Evolutionary conservation across 352 stramenopile genomes (phyloP), one percentile per base, ranked within the genome.

Genomic region (Globisporangium emineosum): DNA sequence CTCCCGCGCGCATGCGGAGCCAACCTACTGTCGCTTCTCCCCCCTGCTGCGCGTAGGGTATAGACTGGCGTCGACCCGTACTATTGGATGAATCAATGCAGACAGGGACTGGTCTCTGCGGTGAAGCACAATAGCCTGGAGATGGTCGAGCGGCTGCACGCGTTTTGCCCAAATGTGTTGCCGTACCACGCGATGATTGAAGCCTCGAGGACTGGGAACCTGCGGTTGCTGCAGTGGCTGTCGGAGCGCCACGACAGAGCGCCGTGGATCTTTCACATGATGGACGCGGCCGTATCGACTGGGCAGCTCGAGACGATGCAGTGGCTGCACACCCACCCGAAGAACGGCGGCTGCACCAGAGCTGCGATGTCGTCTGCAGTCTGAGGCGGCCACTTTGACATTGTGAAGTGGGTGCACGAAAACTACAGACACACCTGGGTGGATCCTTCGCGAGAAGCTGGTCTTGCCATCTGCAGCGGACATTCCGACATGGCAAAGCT

Each of bases 101-200:
- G n/a, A n/a, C n/a, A n/a, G n/a, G n/a, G n/a, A n/a, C n/a, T n/a
- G n/a, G n/a, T n/a, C n/a, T n/a, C n/a, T n/a, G n/a, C n/a, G n/a
- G n/a, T n/a, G n/a, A n/a, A n/a, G n/a, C n/a, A n/a, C n/a, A n/a
- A n/a, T n/a, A n/a, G n/a, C n/a, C n/a, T n/a, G n/a, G n/a, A n/a
- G n/a, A n/a, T n/a, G n/a, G n/a, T n/a, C n/a, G n/a, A n/a, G 42
- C 56, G 40, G 57, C n/a, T 63, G 9, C 42, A 56, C 32, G 27
- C 2, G 19, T 33, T n/a, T 19, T 53, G 17, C 12, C 29, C 17
- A 6, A 3, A 2, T 5, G 40, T 43, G 3, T n/a, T 40, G 7
- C 12, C 43, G 54, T 21, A 49, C 3, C 1, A 33, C 2, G 32
- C 53, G n/a, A 59, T 59, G 53, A 12, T 49, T 3, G 53, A 59